Conservation (phyloP, 2,329 filamentous ascomycete species). For the Calonectria montana region DNA sequence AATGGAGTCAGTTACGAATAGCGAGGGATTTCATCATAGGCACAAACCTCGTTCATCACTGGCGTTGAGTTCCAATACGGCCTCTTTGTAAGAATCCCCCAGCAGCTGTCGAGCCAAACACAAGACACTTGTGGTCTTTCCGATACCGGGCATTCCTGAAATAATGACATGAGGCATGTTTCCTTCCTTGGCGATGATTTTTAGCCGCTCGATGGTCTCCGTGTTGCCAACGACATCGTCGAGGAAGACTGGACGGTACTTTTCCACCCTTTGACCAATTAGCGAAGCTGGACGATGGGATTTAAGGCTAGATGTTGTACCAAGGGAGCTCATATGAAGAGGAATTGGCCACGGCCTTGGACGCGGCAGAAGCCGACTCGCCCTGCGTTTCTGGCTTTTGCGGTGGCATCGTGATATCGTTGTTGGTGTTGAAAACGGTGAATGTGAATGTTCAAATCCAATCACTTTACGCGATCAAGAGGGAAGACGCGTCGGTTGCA, state of each 20-base stretch:
- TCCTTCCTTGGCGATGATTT: conserved; percentile 97
- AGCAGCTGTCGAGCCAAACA: conserved; percentile 93
- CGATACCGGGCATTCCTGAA: conserved; percentile 98
- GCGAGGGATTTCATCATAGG: too few relatives aligned
- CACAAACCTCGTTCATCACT: conserved; percentile 86
- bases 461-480: conserved; percentile 52
- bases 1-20: neutral
- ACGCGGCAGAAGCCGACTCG: conserved; percentile 70
- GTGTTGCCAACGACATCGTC: conserved; percentile 98
- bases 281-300: conserved; percentile 29
- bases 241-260: conserved; percentile 93
- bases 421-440: conserved; percentile 32
- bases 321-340: conserved; percentile 82
- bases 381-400: conserved; percentile 63
- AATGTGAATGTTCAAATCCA: conserved; percentile 28
- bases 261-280: conserved; percentile 82
- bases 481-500: conserved; percentile 47
- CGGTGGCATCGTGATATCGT: conserved; percentile 57
- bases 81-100: conserved; percentile 96
- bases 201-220: conserved; percentile 95
- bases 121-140: conserved; percentile 95
- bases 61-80: conserved; percentile 94
- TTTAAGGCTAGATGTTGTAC: conserved; percentile 55
- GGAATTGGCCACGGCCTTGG: conserved; percentile 67
- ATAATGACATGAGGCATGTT: conserved; percentile 99